These are phyloP conservation scores for Termitomyces sp. DNA, from an alignment of 768 basidiomycete genomes.

Conservation along the genomic window DNA sequence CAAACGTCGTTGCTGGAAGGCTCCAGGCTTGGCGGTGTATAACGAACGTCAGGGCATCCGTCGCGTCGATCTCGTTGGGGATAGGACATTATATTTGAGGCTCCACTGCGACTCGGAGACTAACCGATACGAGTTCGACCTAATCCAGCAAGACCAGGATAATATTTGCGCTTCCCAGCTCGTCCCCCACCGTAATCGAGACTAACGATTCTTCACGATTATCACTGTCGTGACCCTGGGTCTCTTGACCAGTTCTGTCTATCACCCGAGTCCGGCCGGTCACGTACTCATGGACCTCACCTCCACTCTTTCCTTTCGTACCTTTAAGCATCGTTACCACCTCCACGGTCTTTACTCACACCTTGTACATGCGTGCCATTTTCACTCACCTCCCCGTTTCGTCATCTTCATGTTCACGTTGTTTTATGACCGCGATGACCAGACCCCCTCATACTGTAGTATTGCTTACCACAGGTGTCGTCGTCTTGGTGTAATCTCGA, in stretches of 20 bases:
- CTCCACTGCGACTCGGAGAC: constrained; percentile 24
- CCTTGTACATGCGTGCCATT: background rate
- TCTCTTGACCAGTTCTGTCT: background rate
- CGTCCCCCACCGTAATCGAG: background rate
- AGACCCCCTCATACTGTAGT: background rate
- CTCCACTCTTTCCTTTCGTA: background rate
- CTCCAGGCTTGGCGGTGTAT: constrained; percentile 37
- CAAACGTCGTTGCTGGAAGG: constrained; percentile 44
- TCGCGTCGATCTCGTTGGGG: constrained; percentile 54
- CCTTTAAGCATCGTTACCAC: background rate
- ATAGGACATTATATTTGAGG: constrained; percentile 54
- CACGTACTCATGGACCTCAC: background rate
- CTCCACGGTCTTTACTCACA: background rate
- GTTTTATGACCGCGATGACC: constrained; percentile 4
- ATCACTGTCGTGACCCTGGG: background rate
- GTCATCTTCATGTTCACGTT: background rate
- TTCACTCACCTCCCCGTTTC: background rate
- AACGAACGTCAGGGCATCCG: constrained; percentile 49
- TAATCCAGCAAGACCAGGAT: background rate
- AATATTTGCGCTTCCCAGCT: background rate
- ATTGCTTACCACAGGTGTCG: background rate
- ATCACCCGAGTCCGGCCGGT: background rate
- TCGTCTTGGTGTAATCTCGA: constrained; percentile 6
- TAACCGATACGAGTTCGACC: constrained; percentile 7
- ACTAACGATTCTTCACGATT: background rate